Evolutionary conservation across 2,329 filamentous ascomycete species (phyloP), one percentile per base, ranked within the genome.

Genomic region (Grosmannia huntii): DNA sequence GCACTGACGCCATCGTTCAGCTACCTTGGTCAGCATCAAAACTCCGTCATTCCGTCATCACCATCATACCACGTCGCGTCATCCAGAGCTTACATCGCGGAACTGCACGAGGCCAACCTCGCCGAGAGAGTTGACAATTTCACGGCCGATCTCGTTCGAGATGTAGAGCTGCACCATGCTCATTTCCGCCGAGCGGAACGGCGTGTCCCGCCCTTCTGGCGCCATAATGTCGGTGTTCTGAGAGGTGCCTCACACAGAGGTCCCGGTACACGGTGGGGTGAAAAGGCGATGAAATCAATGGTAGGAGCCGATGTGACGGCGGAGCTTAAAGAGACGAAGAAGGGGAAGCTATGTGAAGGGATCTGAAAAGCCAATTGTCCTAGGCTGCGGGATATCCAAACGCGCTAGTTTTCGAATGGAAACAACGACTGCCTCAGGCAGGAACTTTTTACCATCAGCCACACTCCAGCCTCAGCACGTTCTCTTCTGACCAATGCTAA

Each of bases 181-280:
- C 94, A 99, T 99, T 75, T 96, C 89, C 89, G 90, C 89, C 72
- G 94, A 99, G 82, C 95, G 92, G 85, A 99, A 97, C 79, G 96
- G 89, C 74, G 91, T 96, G 77, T 97, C 90, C 76, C 89, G 76
- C 71, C 77, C 75, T 71, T 77, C 75, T 65, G 80, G 77, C 73
- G 82, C 82, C 84, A 86, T 87, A 62, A 28, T 41, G 31, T n/a
- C 12, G 46, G n/a, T 38, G 7, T n/a, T 41, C 6, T 4, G 7
- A n/a, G 31, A 41, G 14, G n/a, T 16, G 9, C 41, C 12, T 14
- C 27, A 21, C 11, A 11, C 16, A 46, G n/a, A 23, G 10, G 9
- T 28, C 10, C 16, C 28, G 5, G 19, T 31, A 27, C 27, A 52
- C n/a, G 48, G 51, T 25, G 19, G n/a, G 21, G n/a, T 12, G 25